phyloP scores from a whole-genome alignment of 176 grass and related monocot species.

The Oryza officinalis region DNA sequence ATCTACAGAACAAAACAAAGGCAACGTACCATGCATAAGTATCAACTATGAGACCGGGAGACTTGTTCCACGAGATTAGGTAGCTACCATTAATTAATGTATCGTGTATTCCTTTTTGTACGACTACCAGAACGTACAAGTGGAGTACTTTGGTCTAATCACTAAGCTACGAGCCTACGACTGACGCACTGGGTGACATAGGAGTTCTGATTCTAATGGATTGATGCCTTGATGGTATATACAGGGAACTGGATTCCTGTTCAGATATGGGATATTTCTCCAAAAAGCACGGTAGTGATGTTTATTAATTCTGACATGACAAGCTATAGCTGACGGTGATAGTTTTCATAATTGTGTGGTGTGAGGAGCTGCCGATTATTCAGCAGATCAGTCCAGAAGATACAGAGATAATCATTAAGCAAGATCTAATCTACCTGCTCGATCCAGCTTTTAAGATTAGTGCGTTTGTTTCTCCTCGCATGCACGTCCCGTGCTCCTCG shows the following conservation, averaged over 20 bases:
- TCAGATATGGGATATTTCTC: conserved; percentile 22
- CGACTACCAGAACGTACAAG: neutral
- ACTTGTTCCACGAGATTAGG: neutral
- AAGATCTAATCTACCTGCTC: neutral
- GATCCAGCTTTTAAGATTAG: neutral
- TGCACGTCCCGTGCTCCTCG: neutral
- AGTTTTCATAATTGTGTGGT: neutral
- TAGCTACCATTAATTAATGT: neutral
- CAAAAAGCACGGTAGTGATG: neutral
- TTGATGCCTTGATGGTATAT: conserved; percentile 1
- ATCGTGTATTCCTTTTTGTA: neutral
- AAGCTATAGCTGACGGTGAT: neutral
- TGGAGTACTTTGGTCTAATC: neutral
- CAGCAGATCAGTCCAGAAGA: neutral
- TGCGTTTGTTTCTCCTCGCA: neutral
- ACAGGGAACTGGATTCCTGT: conserved; percentile 5
- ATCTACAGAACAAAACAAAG: too few relatives aligned
- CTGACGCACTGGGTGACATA: conserved; percentile 31
- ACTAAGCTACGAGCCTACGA: neutral
- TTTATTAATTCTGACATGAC: conserved; percentile 6
- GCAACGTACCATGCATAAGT: too few relatives aligned
- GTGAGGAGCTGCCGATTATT: neutral
- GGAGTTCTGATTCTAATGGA: neutral
- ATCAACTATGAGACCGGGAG: too few relatives aligned
- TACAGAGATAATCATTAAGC: neutral